Evolutionary conservation across 2,329 filamentous ascomycete genomes (phyloP), one percentile per base, ranked within the genome.

Genomic region (Sporothrix humicola): DNA sequence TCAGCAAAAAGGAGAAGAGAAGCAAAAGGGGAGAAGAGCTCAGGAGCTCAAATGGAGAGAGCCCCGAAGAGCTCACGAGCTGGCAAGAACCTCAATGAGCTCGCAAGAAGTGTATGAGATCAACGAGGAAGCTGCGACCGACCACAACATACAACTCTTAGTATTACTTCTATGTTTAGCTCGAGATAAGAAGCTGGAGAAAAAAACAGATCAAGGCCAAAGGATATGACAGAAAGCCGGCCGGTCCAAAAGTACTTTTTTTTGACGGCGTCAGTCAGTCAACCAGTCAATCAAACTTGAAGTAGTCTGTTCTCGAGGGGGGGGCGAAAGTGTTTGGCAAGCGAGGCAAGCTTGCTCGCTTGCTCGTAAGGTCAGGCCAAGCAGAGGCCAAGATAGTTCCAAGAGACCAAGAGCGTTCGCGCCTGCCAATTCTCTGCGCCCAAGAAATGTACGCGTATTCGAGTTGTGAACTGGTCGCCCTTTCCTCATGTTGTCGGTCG

Each of bases 361-460:
- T 3, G 15, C 52, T 23, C 10, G 13, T 17, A 56, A 23, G 23
- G 52, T 17, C 42, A 23, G 31, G 59, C 59, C 59, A 63, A 63
- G 59, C 17, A 20, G 37, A 26, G 10, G 61, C 61, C 42, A 66
- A 66, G 61, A 48, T 9, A 12, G 46, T 31, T 9, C 42, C n/a
- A 48, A 26, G 42, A 17, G 20, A 46, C 42, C 42, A 48, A 26
- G 61, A 66, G 4, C 42, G n/a, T 4, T 26, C 61, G 42, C 61
- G 20, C 61, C 42, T 66, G 61, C 61, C 61, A 48, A 48, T 46
- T 65, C 7, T 1, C 4, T 13, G 3, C 37, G 61, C 61, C 61
- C 20, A 17, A 48, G 10, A 2, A 44, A 48, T 17, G 61, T 66
- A 66, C 42, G 61, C 61, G 61, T 66, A 66, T 26, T 66, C 20